A percentile compares a stretch with the other conserved stretches of the same genome.
phyloP scores from a whole-genome alignment of 2,329 filamentous ascomycete species.

The Hypoxylon rubiginosum region DNA sequence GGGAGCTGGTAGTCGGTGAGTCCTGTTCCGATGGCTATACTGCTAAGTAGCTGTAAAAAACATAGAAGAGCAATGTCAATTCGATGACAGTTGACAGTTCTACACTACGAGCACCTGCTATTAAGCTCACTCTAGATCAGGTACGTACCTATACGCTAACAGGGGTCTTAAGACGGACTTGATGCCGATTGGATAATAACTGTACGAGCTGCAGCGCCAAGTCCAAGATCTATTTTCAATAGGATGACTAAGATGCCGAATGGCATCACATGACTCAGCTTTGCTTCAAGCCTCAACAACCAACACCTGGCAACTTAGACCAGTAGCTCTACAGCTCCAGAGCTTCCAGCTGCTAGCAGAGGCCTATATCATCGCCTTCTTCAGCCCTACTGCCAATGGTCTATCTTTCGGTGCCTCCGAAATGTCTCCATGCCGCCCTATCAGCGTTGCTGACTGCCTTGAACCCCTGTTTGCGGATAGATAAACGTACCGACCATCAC shows the following conservation, averaged over 20 bases:
- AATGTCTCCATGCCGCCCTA: background rate
- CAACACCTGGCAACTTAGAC: background rate
- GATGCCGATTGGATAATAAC: constrained; percentile 24
- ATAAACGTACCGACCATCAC: background rate
- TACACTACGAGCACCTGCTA: too few species aligned
- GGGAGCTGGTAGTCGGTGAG: too few species aligned
- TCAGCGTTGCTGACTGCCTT: background rate
- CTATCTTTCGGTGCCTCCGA: background rate
- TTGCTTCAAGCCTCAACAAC: background rate
- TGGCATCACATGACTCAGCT: constrained; percentile 16
- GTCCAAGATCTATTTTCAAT: constrained; percentile 12
- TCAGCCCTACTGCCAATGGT: constrained; percentile 2
- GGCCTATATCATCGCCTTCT: background rate
- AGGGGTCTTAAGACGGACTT: background rate
- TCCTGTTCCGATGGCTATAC: too few species aligned
- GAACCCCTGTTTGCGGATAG: background rate
- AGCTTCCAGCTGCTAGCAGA: background rate
- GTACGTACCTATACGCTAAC: constrained; percentile 1
- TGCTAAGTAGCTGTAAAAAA: too few species aligned
- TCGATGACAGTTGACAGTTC: too few species aligned
- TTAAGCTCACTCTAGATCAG: too few species aligned
- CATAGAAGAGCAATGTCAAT: too few species aligned
- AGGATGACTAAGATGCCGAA: constrained; percentile 27
- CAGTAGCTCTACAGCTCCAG: background rate
- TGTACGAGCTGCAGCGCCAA: constrained; percentile 30